phyloP scores from a whole-genome alignment of 1,284 basidiomycete genomes.

The Leccinum griseonigrum region DNA sequence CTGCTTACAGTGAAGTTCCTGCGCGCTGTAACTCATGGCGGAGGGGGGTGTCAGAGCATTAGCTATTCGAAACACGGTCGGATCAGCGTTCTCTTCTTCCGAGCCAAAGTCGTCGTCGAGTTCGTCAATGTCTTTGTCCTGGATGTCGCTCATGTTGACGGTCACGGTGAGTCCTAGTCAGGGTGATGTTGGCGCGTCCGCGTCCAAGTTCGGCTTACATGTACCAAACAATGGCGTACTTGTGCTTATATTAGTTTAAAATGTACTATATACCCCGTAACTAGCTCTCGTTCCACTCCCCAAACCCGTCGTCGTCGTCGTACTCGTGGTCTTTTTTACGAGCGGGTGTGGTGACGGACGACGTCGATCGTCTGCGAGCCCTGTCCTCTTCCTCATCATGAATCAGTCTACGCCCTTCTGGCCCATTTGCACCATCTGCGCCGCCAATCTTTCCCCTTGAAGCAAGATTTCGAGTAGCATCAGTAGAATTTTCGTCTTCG shows the following conservation, averaged over 20 bases:
- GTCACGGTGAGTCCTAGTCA: background rate
- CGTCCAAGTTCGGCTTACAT: background rate
- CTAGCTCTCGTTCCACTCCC: slow-evolving; percentile 28
- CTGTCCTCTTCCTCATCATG: slow-evolving; percentile 26
- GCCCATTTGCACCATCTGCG: background rate
- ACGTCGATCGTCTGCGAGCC: slow-evolving; percentile 33
- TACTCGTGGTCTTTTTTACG: slow-evolving; percentile 25
- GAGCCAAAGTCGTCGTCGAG: slow-evolving; percentile 43
- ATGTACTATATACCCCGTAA: background rate
- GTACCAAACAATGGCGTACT: background rate
- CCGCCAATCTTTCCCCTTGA: slow-evolving; percentile 14
- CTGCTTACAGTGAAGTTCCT: slow-evolving; percentile 52
- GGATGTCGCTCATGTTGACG: slow-evolving; percentile 18
- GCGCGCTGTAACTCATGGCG: slow-evolving; percentile 40
- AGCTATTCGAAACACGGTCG: slow-evolving; percentile 47
- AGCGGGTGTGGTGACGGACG: slow-evolving; percentile 39
- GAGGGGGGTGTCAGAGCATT: slow-evolving; percentile 40
- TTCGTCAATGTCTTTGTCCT: slow-evolving; percentile 47
- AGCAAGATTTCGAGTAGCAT: slow-evolving; percentile 8
- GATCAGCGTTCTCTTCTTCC: slow-evolving; percentile 38
- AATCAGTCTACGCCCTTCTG: slow-evolving; percentile 25
- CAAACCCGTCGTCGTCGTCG: slow-evolving; percentile 37
- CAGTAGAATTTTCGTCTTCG: slow-evolving; percentile 36
- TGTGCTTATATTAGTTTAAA: background rate
- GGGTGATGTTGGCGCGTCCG: background rate